A percentile compares a stretch with the other conserved stretches of the same genome.
phyloP scores from a whole-genome alignment of 176 grass and related monocot genomes.

The Musa troglodytarum region DNA sequence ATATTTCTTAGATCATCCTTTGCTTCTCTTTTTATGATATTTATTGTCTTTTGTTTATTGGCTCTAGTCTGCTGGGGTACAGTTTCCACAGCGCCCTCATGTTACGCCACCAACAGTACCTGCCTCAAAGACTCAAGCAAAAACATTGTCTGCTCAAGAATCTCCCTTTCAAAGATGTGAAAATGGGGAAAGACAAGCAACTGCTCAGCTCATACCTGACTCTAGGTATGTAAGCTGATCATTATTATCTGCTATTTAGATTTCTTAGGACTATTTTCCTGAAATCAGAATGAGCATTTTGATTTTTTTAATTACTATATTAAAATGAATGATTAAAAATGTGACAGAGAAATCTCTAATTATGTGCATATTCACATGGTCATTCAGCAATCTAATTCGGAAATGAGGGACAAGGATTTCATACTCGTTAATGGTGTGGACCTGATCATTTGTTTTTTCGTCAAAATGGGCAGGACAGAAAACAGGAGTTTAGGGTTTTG shows the following conservation, averaged over 20 bases:
- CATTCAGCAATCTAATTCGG: too few relatives aligned
- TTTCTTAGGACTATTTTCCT: not conserved
- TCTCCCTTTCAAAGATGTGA: constrained; percentile 29
- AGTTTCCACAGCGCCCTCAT: constrained; percentile 52
- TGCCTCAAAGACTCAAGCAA: constrained; percentile 28
- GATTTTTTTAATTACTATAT: not conserved
- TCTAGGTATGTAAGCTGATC: constrained; percentile 36
- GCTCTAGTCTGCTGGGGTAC: constrained; percentile 57
- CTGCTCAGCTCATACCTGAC: constrained; percentile 38
- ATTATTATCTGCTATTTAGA: not conserved
- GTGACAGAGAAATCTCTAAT: too few relatives aligned
- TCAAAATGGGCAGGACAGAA: not conserved
- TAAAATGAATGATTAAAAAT: too few relatives aligned
- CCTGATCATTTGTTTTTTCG: not conserved
- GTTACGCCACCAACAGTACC: constrained; percentile 43
- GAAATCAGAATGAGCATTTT: not conserved
- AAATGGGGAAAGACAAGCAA: constrained; percentile 38
- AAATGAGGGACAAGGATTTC: not conserved
- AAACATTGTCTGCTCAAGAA: constrained; percentile 26
- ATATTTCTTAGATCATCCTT: not conserved
- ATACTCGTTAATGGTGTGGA: not conserved
- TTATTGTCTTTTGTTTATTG: constrained; percentile 9
- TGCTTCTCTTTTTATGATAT: not conserved
- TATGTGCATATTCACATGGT: too few relatives aligned
- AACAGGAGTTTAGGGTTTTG: not conserved